Percentiles rank a stretch among this genome's conserved stretches.
phyloP scores from a whole-genome alignment of 257 asterid species.

The Solanum sitiens region DNA sequence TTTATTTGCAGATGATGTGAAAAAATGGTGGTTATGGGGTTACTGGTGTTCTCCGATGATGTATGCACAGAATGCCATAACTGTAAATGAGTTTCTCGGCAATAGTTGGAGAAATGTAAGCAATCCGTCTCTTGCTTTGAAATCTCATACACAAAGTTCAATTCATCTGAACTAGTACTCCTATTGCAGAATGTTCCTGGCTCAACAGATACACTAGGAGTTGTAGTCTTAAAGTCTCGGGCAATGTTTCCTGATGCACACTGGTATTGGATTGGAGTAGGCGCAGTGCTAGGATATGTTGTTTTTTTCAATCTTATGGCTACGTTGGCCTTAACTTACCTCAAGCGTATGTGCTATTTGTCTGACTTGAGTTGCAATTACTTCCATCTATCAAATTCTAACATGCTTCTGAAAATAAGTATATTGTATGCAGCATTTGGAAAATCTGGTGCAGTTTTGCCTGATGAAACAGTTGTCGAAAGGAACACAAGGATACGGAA shows the following conservation, averaged over 20 bases:
- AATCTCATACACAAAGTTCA: not conserved
- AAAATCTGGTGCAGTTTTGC: slow-evolving; percentile 45
- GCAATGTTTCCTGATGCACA: slow-evolving; percentile 43
- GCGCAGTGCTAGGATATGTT: slow-evolving; percentile 44
- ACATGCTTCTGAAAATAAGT: not conserved
- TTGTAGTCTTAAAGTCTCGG: slow-evolving; percentile 33
- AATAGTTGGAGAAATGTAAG: slow-evolving; percentile 77
- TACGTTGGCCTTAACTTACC: slow-evolving; percentile 46
- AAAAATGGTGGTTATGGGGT: slow-evolving; percentile 74
- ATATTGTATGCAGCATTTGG: slow-evolving; percentile 48
- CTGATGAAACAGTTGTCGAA: slow-evolving; percentile 33
- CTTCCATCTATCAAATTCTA: not conserved
- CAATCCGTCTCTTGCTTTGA: not conserved
- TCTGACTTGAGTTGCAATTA: not conserved
- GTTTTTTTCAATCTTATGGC: slow-evolving; percentile 39
- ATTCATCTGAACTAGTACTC: not conserved
- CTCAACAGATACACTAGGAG: slow-evolving; percentile 45
- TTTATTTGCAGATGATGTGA: slow-evolving; percentile 29
- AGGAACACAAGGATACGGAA: slow-evolving; percentile 23
- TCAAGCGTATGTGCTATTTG: slow-evolving; percentile 44
- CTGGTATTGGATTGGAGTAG: slow-evolving; percentile 84
- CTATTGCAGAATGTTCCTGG: slow-evolving; percentile 28
- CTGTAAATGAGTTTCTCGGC: slow-evolving; percentile 72
- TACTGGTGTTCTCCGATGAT: slow-evolving; percentile 76
- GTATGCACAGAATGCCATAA: slow-evolving; percentile 69